A percentile compares a stretch with the other conserved stretches of the same genome.
phyloP scores from a whole-genome alignment of 2,329 filamentous ascomycete species.

The Calonectria honghensis region DNA sequence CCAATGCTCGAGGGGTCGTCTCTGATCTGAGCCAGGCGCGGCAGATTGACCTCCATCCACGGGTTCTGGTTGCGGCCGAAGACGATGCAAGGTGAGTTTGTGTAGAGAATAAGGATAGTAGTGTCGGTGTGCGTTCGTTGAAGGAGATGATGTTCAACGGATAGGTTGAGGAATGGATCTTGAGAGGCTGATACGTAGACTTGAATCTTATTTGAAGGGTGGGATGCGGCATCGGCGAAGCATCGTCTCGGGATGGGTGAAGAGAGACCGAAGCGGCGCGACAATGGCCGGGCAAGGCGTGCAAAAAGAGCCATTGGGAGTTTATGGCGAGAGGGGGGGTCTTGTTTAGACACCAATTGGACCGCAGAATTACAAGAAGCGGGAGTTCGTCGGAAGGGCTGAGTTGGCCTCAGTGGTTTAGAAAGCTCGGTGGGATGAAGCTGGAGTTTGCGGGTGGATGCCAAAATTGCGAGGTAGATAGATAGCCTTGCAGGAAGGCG shows the following conservation, averaged over 20 bases:
- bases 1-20: slow-evolving; percentile 48
- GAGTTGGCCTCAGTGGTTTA: neutral
- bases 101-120: slow-evolving; percentile 89
- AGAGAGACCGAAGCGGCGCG: slow-evolving; percentile 25
- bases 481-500: slow-evolving; percentile 48
- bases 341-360: too few species aligned
- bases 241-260: slow-evolving; percentile 49
- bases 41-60: slow-evolving; percentile 91
- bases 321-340: too few species aligned
- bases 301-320: slow-evolving; percentile 39
- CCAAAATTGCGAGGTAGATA: slow-evolving; percentile 19
- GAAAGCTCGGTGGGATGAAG: neutral
- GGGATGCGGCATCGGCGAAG: slow-evolving; percentile 63
- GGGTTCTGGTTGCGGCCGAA: slow-evolving; percentile 98
- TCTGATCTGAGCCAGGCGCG: slow-evolving; percentile 66
- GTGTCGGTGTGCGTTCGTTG: slow-evolving; percentile 83
- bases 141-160: slow-evolving; percentile 93
- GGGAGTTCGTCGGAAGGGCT: neutral
- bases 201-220: slow-evolving; percentile 72
- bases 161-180: slow-evolving; percentile 92
- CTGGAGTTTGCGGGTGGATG: slow-evolving; percentile 33
- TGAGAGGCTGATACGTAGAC: slow-evolving; percentile 82
- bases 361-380: neutral
- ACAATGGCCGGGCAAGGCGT: slow-evolving; percentile 33
- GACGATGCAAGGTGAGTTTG: slow-evolving; percentile 90